These are phyloP conservation scores for Lactarius evosmus DNA, from an alignment of 768 basidiomycete species.

Conservation along the genomic window DNA sequence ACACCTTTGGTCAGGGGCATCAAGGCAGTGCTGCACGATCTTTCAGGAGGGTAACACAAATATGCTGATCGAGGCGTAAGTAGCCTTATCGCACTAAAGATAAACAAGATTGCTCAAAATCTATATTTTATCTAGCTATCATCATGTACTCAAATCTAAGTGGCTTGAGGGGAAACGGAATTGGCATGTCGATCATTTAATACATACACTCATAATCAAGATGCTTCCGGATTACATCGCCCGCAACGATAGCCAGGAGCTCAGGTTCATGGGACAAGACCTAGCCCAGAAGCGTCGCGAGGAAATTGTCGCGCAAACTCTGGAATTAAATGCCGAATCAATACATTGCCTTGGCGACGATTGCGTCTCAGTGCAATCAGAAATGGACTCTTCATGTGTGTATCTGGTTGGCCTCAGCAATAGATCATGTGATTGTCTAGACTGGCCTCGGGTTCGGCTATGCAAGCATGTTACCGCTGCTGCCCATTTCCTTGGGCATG, in stretches of 20 bases:
- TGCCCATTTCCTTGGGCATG: not conserved
- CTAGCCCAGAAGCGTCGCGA: not conserved
- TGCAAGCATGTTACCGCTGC: too few species aligned
- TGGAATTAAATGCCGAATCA: not conserved
- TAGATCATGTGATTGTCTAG: not conserved
- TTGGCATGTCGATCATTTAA: not conserved
- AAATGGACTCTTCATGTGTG: not conserved
- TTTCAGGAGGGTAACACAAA: slow-evolving; percentile 10
- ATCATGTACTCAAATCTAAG: slow-evolving; percentile 1
- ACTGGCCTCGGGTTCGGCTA: not conserved
- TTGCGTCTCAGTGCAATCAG: not conserved
- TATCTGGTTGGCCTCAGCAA: not conserved
- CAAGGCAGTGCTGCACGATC: too few species aligned
- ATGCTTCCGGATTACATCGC: too few species aligned
- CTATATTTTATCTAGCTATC: not conserved
- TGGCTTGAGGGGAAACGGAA: too few species aligned
- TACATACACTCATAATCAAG: too few species aligned
- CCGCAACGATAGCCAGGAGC: too few species aligned
- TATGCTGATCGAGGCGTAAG: slow-evolving; percentile 10
- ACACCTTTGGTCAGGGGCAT: too few species aligned
- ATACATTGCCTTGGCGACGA: not conserved
- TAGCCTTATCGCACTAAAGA: not conserved
- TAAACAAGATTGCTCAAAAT: not conserved
- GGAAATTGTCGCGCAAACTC: not conserved
- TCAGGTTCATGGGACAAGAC: slow-evolving; percentile 1